phyloP scores from a whole-genome alignment of 2,329 filamentous ascomycete genomes.

The Pyrenochaeta sp. region DNA sequence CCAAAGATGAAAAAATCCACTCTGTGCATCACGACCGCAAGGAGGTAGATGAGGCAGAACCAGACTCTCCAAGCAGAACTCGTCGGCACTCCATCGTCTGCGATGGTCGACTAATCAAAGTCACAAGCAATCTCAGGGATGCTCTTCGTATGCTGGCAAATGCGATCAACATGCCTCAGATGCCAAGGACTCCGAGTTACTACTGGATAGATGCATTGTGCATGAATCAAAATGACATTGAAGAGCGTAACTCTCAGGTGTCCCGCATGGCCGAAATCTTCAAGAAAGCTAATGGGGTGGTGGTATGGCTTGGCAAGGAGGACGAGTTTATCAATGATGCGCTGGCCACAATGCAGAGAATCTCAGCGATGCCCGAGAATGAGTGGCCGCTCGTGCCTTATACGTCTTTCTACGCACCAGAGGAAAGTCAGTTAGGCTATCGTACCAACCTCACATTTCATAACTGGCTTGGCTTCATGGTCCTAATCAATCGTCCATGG shows the following conservation, averaged over 20 bases:
- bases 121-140: constrained; percentile 31
- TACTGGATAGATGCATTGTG: constrained; percentile 44
- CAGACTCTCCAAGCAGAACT: not conserved
- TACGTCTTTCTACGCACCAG: constrained; percentile 31
- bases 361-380: constrained; percentile 24
- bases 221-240: constrained; percentile 33
- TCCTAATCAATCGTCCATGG: constrained; percentile 36
- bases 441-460: constrained; percentile 20
- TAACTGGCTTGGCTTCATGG: constrained; percentile 38
- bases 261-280: constrained; percentile 40
- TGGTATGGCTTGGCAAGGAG: constrained; percentile 43
- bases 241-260: constrained; percentile 36
- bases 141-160: constrained; percentile 32
- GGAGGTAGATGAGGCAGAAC: not conserved
- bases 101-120: constrained; percentile 24
- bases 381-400: constrained; percentile 28
- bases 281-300: constrained; percentile 27
- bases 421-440: not conserved
- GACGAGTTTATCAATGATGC: constrained; percentile 33
- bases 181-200: constrained; percentile 16
- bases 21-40: not conserved
- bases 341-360: constrained; percentile 22
- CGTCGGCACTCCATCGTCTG: constrained; percentile 26
- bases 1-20: not conserved
- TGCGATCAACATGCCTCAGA: constrained; percentile 8